Base-by-base conservation (phyloP, 768 basidiomycete genomes). In the Phylloporus arenicola region DNA sequence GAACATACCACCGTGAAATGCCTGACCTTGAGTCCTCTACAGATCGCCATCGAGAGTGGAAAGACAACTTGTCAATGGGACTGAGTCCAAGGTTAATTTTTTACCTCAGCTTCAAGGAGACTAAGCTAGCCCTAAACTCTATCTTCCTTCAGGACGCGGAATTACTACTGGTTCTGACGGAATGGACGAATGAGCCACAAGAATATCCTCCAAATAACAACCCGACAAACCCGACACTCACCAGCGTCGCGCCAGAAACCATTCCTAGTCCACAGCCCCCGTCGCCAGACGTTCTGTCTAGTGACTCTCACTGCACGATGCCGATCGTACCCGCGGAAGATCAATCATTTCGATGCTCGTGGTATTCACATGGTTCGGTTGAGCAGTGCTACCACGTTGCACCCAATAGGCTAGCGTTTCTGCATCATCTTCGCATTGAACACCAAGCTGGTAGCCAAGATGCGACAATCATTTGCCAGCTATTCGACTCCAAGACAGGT, bases 381-480 rank as follows among this genome's bases (percentile, higher is more conserved):
- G 1, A 1, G 2, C 14, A 1, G 16, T 64, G 63, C 11, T 1
- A 14, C 2, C 24, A 62, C 3, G 6, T 37, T 29, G 44, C 52
- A 11, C 45, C 24, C 1, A 24, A 46, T 29, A 52, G 53, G n/a
- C 4, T 3, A 14, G 22, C 43, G 0, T 46, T 67, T 19, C 59
- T 67, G 19, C 50, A 24, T 2, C 63, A 64, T 14, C 48, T 64
- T 7, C 19, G 19, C 3, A 37, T 0, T 11, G 14, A 0, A 12
- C 63, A 64, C 27, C 30, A 43, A 17, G 62, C 55, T 3, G 64
- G 62, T 13, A 7, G 12, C 1, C 6, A 38, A 6, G 34, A 7
- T 3, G 3, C 3, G 16, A 12, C 0, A 3, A 46, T 56, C 13
- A 19, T 14, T 7, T 64, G 64, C 44, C 51, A 11, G 5, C 27